Base-by-base conservation (phyloP, 805 yeast species). In the Candida lessepsii region DNA sequence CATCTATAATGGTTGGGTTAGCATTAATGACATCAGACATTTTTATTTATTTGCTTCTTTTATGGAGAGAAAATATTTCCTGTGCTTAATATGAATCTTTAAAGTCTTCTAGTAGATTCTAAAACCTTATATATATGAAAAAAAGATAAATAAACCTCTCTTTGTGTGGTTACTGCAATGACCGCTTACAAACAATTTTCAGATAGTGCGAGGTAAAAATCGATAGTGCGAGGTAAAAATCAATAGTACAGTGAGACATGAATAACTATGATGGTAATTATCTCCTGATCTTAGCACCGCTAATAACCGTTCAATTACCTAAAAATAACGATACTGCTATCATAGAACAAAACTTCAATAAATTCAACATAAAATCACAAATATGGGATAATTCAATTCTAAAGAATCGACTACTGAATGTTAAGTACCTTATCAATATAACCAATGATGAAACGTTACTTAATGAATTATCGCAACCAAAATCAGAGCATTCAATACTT, bases 1-100 rank as follows among this genome's bases (percentile, higher is more conserved):
- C 78, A 51, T 89, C 96, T 35, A 88, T 63, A 28, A 91, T 80
- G 23, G 83, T 80, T 16, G 99, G 99, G 57, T 89, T 90, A 21
- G 96, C 96, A 61, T 91, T 91, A 44, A 91, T 82, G 16, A 46
- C 43, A 9, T 44, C 49, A 23, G 45, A 35, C 51, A 47, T 45
- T n/a, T n/a, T n/a, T n/a, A n/a, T n/a, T n/a, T 20, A 20, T 20
- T 20, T 20, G 9, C 23, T 20, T 20, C 23, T 9, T 20, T 20
- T 20, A 20, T 20, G n/a, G n/a, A n/a, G n/a, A n/a, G n/a, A n/a
- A n/a, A n/a, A n/a, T n/a, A n/a, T n/a, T n/a, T n/a, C n/a, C n/a
- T n/a, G n/a, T n/a, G n/a, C n/a, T n/a, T n/a, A n/a, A n/a, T n/a
- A n/a, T n/a, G n/a, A n/a, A n/a, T n/a, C n/a, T n/a, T n/a, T n/a